Evolutionary conservation across 208 protist genomes (phyloP).

Genomic region (Endotrypanum monterogeii): DNA sequence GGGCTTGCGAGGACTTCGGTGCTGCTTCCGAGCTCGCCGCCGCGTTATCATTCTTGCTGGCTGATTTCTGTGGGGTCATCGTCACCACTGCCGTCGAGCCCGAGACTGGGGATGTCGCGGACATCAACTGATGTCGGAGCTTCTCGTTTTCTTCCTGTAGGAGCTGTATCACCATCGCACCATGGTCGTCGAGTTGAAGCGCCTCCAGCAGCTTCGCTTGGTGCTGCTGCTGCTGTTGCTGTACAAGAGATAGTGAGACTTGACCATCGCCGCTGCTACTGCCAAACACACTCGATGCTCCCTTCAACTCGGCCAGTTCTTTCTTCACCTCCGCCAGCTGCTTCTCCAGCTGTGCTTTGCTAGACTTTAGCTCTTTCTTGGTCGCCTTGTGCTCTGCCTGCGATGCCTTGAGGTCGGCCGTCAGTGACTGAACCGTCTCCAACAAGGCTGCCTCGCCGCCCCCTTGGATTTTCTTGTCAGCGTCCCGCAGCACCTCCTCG

Average conservation of each 20-base stretch:
- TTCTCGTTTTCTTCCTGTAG: conserved; percentile 49
- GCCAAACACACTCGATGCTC: neutral
- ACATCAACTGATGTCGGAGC: conserved; percentile 31
- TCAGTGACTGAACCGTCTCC: conserved; percentile 36
- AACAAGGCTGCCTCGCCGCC: conserved; percentile 47
- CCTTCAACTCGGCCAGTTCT: conserved; percentile 19
- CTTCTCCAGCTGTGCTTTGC: conserved; percentile 34
- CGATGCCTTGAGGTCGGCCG: conserved; percentile 42
- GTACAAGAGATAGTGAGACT: neutral
- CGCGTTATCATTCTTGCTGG: neutral
- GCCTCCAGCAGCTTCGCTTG: conserved; percentile 52
- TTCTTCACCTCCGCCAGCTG: conserved; percentile 31
- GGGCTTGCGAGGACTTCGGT: conserved; percentile 3
- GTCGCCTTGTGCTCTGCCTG: conserved; percentile 46
- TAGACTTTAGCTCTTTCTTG: conserved; percentile 32
- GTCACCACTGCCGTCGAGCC: neutral
- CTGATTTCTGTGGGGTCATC: neutral
- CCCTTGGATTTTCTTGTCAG: conserved; percentile 21
- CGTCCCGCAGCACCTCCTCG: conserved; percentile 42
- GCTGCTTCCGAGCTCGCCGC: conserved; percentile 9
- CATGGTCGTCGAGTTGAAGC: conserved; percentile 53
- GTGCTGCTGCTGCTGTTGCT: neutral
- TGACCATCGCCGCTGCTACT: neutral
- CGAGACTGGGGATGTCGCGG: neutral
- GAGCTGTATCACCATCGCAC: conserved; percentile 39